Base-by-base conservation (phyloP, 1,284 basidiomycete species). In the Austropuccinia psidii region DNA sequence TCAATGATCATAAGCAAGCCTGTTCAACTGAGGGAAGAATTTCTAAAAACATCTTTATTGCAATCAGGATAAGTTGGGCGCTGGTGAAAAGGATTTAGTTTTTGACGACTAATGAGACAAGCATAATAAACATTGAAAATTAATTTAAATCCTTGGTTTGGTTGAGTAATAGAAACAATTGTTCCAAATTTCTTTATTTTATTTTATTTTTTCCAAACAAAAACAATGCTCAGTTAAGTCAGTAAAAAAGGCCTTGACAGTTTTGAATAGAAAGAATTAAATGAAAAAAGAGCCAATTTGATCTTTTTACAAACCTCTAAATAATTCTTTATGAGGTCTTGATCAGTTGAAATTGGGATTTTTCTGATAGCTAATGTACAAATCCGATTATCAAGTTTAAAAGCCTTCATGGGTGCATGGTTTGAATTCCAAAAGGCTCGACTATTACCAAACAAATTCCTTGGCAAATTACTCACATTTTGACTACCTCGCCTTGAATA, bases 331-430 rank as follows among this genome's bases (percentile, higher is more conserved):
- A 69, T 43, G 1, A 19, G 45, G 31, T 57, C 54, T 5, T 31
- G 52, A 58, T 52, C 52, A 13, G 21, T n/a, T 5, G 45, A 45
- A 45, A 29, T 43, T n/a, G 67, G 67, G 29, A 69, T 15, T 4
- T 43, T 8, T 13, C 41, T 31, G 7, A 69, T 41, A 21, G 67
- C 50, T 5, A 69, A 41, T 1, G 52, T 69, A 31, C 54, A 47
- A 35, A 39, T 69, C 5, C 67, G 67, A 69, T 69, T 69, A 47
- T 69, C 67, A 15, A 69, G 43, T 21, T 57, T 68, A 29, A 60
- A 69, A 19, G 52, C 33, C 27, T 58, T 58, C n/a, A 27, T 58
- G 17, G 49, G 37, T 5, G 60, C 11, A n/a, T 24, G 17, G 27
- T 45, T 43, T 1, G 60, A 5, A 1, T 39, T 64, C 60, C 60